Percentiles rank a stretch among this genome's conserved stretches.
Evolutionary conservation across 148 eudicot species (phyloP).

Genomic region (Dysphania ambrosioides): DNA sequence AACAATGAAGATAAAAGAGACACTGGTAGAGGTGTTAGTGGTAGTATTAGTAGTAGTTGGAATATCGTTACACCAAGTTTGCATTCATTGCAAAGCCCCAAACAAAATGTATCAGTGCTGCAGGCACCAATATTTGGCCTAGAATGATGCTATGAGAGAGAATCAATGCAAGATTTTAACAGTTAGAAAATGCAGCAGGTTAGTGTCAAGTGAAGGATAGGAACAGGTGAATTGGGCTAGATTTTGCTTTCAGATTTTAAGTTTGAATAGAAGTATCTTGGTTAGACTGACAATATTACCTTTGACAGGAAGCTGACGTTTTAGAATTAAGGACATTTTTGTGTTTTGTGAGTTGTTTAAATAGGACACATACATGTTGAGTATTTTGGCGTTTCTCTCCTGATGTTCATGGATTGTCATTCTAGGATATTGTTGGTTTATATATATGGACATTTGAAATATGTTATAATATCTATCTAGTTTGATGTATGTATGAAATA

Average conservation of each 20-base stretch:
- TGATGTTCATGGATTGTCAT: neutral
- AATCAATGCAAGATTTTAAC: conserved; percentile 27
- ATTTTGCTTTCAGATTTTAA: conserved; percentile 9
- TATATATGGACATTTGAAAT: neutral
- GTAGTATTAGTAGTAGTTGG: conserved; percentile 40
- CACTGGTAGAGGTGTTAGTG: conserved; percentile 22
- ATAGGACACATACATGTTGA: conserved; percentile 13
- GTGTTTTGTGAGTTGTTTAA: no score
- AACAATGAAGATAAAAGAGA: conserved; percentile 23
- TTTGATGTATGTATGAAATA: neutral
- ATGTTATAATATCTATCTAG: neutral
- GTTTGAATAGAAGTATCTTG: conserved; percentile 29
- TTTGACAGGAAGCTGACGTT: conserved; percentile 26
- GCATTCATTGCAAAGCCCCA: conserved; percentile 38
- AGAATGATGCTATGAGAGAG: conserved; percentile 42
- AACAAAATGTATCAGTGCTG: conserved; percentile 26
- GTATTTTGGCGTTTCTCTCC: conserved; percentile 15
- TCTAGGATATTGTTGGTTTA: neutral
- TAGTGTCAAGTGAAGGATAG: no score
- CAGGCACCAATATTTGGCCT: conserved; percentile 78
- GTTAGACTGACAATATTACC: conserved; percentile 15
- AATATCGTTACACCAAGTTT: conserved; percentile 33
- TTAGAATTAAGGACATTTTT: conserved; percentile 28
- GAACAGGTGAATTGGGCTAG: neutral
- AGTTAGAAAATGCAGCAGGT: no score